These are phyloP conservation scores for Penicillium glabrum DNA, from an alignment of 2,329 filamentous ascomycete species.

Conservation along the genomic window DNA sequence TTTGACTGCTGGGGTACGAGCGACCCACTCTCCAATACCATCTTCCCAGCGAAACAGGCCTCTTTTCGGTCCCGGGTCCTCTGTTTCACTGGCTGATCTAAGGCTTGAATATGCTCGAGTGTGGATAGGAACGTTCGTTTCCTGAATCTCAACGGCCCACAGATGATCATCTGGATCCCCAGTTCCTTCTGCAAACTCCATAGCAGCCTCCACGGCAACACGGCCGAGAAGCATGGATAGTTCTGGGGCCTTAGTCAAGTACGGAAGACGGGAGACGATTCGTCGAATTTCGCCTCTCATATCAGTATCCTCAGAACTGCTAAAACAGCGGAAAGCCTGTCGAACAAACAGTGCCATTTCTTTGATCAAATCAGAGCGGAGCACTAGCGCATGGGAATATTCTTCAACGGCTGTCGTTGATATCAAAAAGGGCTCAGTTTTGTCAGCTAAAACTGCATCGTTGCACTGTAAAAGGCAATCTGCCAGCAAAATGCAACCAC, in stretches of 20 bases:
- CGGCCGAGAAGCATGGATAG: conserved; percentile 33
- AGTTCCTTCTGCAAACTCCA: conserved; percentile 41
- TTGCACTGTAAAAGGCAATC: conserved; percentile 30
- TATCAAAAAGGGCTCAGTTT: conserved; percentile 10
- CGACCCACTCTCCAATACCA: conserved; percentile 59
- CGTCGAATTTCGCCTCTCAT: conserved; percentile 26
- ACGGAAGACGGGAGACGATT: conserved; percentile 27
- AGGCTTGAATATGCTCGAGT: conserved; percentile 6
- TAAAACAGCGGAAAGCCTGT: conserved; percentile 36
- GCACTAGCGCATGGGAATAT: conserved; percentile 29
- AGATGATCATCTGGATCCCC: conserved; percentile 38
- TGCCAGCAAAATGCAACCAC: conserved; percentile 34
- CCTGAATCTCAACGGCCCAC: conserved; percentile 42
- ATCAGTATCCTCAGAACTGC: conserved; percentile 24
- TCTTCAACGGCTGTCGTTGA: conserved; percentile 27
- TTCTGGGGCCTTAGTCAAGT: conserved; percentile 18
- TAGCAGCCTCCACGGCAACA: conserved; percentile 40
- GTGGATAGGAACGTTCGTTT: conserved; percentile 27
- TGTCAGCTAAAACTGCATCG: conserved; percentile 12
- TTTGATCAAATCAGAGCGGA: conserved; percentile 32
- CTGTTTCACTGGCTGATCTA: conserved; percentile 13
- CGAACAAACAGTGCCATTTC: conserved; percentile 35
- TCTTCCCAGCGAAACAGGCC: conserved; percentile 54
- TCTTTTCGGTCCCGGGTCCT: conserved; percentile 14
- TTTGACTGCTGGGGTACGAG: conserved; percentile 44